Evolutionary conservation across 2,329 filamentous ascomycete genomes (phyloP), one percentile per base, ranked within the genome.

Genomic region (Nannizziopsis barbatae): DNA sequence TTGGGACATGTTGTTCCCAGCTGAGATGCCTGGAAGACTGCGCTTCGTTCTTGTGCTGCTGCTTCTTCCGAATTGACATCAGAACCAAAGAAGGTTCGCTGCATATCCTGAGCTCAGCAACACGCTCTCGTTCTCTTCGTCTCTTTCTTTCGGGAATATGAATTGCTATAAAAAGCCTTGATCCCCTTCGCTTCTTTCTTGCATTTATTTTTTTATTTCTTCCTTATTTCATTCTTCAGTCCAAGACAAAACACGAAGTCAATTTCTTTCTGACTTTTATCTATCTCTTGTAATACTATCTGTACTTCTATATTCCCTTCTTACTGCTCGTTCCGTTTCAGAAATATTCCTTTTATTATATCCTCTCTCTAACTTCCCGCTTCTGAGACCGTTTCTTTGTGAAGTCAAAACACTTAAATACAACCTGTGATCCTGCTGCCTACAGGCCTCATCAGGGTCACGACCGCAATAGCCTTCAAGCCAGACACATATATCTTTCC

Each of bases 241-340:
- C 30, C 37, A 41, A 35, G 11, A 31, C 20, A 42, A 30, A 18
- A 47, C 37, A 20, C 22, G 22, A 27, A 27, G 18, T 32, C 38
- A 30, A 11, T 42, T 42, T 32, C 40, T 42, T 42, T 9, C 15
- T 30, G 12, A 20, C 31, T 47, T 41, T 47, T 18, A 27, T 36
- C 3, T 47, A 47, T 42, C 41, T 32, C n/a, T 47, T 47, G 38
- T 47, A 47, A 42, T 42, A 47, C 17, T 33, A 32, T 46, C 36
- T 46, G 36, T 46, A 40, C 17, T 37, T 37, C 20, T 15, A 40
- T 46, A 46, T 40, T 20, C 17, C 38, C 22, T 27, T 27, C 22
- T 27, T 27, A 7, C 22, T 27, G 22, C n/a, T 35, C 15, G 20
- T 20, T 33, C 18, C 20, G 17, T 39, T 47, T 36, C 30, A 36